Evolutionary conservation across 306 rosid genomes (phyloP).

Genomic region (Bauhinia variegata): DNA sequence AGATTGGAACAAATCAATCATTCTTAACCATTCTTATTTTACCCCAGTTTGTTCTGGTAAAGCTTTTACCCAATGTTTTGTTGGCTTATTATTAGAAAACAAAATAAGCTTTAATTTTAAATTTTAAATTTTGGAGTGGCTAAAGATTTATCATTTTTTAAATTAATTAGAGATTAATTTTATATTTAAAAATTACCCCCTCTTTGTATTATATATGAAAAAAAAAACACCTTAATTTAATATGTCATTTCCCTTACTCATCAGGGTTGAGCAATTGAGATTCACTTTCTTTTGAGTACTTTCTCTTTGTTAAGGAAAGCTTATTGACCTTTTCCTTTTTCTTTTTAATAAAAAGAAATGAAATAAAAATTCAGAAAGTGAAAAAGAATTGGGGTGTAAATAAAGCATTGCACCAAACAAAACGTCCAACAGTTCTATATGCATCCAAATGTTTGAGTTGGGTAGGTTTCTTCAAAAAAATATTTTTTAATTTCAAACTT

Average conservation of each 20-base stretch:
- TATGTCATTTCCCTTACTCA: slow-evolving; percentile 28
- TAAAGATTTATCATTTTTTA: too few relatives aligned
- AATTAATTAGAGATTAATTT: too few relatives aligned
- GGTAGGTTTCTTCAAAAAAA: slow-evolving; percentile 16
- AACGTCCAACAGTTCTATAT: not conserved
- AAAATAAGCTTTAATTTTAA: too few relatives aligned
- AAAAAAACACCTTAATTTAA: slow-evolving; percentile 26
- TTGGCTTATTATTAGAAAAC: too few relatives aligned
- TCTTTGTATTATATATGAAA: too few relatives aligned
- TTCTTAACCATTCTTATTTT: slow-evolving; percentile 28
- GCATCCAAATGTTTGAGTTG: slow-evolving; percentile 13
- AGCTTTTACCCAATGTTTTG: slow-evolving; percentile 22
- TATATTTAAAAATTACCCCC: too few relatives aligned
- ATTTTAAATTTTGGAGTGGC: too few relatives aligned
- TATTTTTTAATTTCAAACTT: slow-evolving; percentile 15
- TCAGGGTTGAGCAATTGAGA: not conserved
- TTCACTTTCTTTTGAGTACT: slow-evolving; percentile 5
- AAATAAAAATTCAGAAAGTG: not conserved
- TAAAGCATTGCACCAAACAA: not conserved
- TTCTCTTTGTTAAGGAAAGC: too few relatives aligned
- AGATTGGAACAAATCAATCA: slow-evolving; percentile 16
- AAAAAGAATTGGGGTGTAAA: not conserved
- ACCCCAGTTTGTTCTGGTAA: not conserved
- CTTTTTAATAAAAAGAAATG: not conserved
- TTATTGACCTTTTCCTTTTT: not conserved